Conservation (phyloP, 176 grass and related monocot genomes). For the Ensete ventricosum region DNA sequence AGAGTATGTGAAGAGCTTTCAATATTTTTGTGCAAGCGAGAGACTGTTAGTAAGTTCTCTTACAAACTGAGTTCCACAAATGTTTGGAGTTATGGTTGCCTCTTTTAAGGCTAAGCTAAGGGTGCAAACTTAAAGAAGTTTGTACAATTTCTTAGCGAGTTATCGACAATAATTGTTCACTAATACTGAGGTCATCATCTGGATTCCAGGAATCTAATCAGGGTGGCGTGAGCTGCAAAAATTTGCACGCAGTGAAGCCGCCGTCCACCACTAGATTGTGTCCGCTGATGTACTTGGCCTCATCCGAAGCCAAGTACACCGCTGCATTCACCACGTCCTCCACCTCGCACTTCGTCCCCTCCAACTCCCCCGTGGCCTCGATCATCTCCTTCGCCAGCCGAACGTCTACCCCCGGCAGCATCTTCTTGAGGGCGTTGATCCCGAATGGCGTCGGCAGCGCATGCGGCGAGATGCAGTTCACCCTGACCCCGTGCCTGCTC, state of each 20-base stretch:
- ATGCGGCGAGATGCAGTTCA: conserved; percentile 58
- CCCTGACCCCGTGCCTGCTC: conserved; percentile 35
- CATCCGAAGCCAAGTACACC: conserved; percentile 51
- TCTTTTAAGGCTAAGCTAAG: too few relatives aligned
- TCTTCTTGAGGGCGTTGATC: background rate
- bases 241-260: conserved; percentile 27
- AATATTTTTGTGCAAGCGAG: too few relatives aligned
- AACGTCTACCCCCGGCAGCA: background rate
- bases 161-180: too few relatives aligned
- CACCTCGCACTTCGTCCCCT: conserved; percentile 25
- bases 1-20: too few relatives aligned
- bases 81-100: too few relatives aligned
- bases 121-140: too few relatives aligned
- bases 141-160: too few relatives aligned
- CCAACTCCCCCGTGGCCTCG: conserved; percentile 26
- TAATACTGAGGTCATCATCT: too few relatives aligned
- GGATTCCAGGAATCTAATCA: background rate
- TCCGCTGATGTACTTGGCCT: conserved; percentile 42
- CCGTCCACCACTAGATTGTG: conserved; percentile 71
- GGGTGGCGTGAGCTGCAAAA: background rate
- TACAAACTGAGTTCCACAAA: too few relatives aligned
- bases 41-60: too few relatives aligned
- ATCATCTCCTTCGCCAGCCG: conserved; percentile 13
- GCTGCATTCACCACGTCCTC: conserved; percentile 42
- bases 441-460: conserved; percentile 29